Percentiles rank a stretch among this genome's conserved stretches.
phyloP scores from a whole-genome alignment of 768 basidiomycete species.

The Imleria badia region DNA sequence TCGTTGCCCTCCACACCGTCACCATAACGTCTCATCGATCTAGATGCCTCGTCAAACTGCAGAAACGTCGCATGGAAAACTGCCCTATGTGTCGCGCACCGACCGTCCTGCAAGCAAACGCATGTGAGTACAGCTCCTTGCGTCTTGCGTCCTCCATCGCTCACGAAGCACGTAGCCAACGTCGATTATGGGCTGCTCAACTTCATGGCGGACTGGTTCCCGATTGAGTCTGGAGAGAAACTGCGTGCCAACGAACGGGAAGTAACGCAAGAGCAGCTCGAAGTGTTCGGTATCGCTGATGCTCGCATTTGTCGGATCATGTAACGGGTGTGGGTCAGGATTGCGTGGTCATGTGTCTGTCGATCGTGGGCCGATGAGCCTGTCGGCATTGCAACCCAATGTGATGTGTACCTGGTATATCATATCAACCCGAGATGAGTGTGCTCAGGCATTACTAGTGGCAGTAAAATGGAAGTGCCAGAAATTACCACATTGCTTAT shows the following conservation, averaged over 20 bases:
- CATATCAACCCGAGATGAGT: neutral
- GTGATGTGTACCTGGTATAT: neutral
- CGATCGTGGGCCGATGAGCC: neutral
- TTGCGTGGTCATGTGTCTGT: neutral
- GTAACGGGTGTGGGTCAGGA: slow-evolving; percentile 23
- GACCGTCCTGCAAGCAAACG: slow-evolving; percentile 73
- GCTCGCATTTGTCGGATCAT: slow-evolving; percentile 40
- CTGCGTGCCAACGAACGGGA: slow-evolving; percentile 73
- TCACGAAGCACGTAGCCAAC: slow-evolving; percentile 49
- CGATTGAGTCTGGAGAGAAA: slow-evolving; percentile 75
- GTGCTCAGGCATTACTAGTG: too few species aligned
- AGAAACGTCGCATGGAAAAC: slow-evolving; percentile 67
- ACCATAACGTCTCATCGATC: slow-evolving; percentile 5
- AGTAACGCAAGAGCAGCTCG: slow-evolving; percentile 63
- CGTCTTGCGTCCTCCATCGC: neutral
- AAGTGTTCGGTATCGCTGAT: slow-evolving; percentile 55
- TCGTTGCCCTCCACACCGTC: neutral
- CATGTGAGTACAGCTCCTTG: slow-evolving; percentile 49
- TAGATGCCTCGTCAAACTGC: slow-evolving; percentile 85
- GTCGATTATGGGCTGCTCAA: slow-evolving; percentile 78
- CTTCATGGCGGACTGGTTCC: slow-evolving; percentile 94
- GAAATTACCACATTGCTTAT: too few species aligned
- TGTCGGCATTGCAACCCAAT: neutral
- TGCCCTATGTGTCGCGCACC: slow-evolving; percentile 87
- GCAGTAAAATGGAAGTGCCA: too few species aligned